Evolutionary conservation across 306 rosid genomes (phyloP).

Genomic region (Rosa rugosa): DNA sequence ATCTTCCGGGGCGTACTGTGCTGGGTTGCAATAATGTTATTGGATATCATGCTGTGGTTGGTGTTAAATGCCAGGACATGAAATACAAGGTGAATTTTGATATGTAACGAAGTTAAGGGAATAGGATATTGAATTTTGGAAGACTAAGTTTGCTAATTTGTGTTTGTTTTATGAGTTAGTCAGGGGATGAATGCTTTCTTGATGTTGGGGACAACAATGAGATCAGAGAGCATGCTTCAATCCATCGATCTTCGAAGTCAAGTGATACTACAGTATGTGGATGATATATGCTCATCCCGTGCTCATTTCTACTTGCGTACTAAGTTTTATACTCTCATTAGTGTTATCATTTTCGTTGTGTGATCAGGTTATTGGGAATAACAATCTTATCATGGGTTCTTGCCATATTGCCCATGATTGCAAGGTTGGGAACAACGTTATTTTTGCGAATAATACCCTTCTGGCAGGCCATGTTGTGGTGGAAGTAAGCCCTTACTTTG

Average conservation of each 20-base stretch:
- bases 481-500: slow-evolving; percentile 54
- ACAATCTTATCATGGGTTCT: slow-evolving; percentile 94
- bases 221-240: slow-evolving; percentile 74
- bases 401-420: slow-evolving; percentile 98
- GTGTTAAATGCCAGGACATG: slow-evolving; percentile 86
- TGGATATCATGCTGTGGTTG: slow-evolving; percentile 89
- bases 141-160: slow-evolving; percentile 17
- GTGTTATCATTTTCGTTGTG: slow-evolving; percentile 22
- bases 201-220: slow-evolving; percentile 86
- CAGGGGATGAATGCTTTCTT: slow-evolving; percentile 81
- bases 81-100: slow-evolving; percentile 65
- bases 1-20: slow-evolving; percentile 72
- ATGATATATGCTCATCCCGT: neutral
- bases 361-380: slow-evolving; percentile 76
- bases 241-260: slow-evolving; percentile 90
- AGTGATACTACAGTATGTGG: slow-evolving; percentile 67
- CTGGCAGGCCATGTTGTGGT: slow-evolving; percentile 90
- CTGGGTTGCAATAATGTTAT: slow-evolving; percentile 73
- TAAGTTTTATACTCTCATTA: slow-evolving; percentile 21
- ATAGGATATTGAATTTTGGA: slow-evolving; percentile 1
- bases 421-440: slow-evolving; percentile 72
- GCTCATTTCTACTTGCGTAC: slow-evolving; percentile 5
- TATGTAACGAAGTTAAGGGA: neutral
- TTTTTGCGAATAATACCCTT: slow-evolving; percentile 85
- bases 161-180: slow-evolving; percentile 44